Base-by-base conservation (phyloP, 169 alveolate species). In the Cryptosporidium meleagridis region DNA sequence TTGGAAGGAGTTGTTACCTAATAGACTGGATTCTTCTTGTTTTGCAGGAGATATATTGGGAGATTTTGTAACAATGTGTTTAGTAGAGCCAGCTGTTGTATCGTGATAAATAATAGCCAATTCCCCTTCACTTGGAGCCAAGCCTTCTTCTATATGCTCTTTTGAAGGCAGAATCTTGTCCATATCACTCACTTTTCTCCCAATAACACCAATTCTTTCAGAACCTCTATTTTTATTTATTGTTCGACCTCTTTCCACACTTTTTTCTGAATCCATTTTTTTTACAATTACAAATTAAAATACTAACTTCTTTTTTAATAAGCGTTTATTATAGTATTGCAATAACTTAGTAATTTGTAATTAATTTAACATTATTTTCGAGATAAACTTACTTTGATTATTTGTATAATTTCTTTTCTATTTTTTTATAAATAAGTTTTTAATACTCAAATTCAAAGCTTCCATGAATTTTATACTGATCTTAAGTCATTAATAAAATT, bases 41-140 rank as follows among this genome's bases (percentile, higher is more conserved):
- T 80, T 80, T 2, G 39, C 85, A 44, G 67, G 67, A 3, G 87
- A 44, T 9, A 80, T 80, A 39, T 62, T 80, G 37, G 87, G 65
- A 39, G 61, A 80, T 62, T 41, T 80, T 3, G 73, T 31, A 21
- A 80, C 80, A 21, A 39, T 33, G 8, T 80, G 87, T 58, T 80
- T 62, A n/a, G 69, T 80, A n/a, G 61, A 31, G 53, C 87, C 87
- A 10, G 75, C 14, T 62, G 73, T 23, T 9, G 87, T 80, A 7
- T 80, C 75, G 21, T 80, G 75, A 45, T 80, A 80, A 21, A 80
- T 59, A 39, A 80, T 80, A 16, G 87, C 87, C 5, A 80, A 37
- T 33, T 80, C 87, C 8, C 87, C 87, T 37, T 80, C 48, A 37
- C 8, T 65, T 7, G 87, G 87, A 18, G 87, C 87, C 26, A 80